A percentile compares a stretch with the other conserved stretches of the same genome.
phyloP scores from a whole-genome alignment of 305 asterid species.

The Fraxinus albicans region DNA sequence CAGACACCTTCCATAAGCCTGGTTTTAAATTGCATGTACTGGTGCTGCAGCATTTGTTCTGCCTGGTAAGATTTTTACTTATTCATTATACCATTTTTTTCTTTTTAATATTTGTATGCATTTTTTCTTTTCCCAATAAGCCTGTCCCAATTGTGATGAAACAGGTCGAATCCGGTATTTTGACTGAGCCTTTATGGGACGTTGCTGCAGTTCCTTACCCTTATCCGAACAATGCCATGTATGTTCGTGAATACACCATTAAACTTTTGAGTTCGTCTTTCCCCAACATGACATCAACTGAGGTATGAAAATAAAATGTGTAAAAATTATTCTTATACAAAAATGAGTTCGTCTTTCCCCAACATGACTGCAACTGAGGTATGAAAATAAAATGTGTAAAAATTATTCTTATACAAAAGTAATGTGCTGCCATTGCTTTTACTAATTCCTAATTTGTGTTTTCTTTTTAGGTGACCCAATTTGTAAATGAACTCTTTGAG shows the following conservation, averaged over 20 bases:
- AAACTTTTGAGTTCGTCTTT: slow-evolving; percentile 84
- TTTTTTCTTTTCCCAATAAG: not conserved
- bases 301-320: slow-evolving; percentile 44
- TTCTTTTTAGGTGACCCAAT: slow-evolving; percentile 70
- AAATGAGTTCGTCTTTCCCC: slow-evolving; percentile 78
- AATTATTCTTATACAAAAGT: not conserved
- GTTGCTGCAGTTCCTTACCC: slow-evolving; percentile 63
- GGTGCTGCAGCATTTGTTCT: slow-evolving; percentile 78
- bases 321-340: not conserved
- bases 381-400: slow-evolving; percentile 10
- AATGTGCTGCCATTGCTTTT: not conserved
- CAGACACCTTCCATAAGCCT: slow-evolving; percentile 95
- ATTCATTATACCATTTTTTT: not conserved
- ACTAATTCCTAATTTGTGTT: slow-evolving; percentile 1
- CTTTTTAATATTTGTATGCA: not conserved
- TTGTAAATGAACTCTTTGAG: slow-evolving; percentile 84
- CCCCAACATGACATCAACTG: slow-evolving; percentile 90
- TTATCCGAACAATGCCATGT: slow-evolving; percentile 71
- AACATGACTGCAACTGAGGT: slow-evolving; percentile 95
- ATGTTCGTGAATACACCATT: slow-evolving; percentile 82
- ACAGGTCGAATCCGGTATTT: slow-evolving; percentile 68
- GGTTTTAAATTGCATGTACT: slow-evolving; percentile 93
- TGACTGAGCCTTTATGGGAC: slow-evolving; percentile 96
- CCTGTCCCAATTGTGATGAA: not conserved
- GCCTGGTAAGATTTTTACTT: slow-evolving; percentile 64